Evolutionary conservation across 139 green algal species (phyloP).

Genomic region (Coelastrella sp.): DNA sequence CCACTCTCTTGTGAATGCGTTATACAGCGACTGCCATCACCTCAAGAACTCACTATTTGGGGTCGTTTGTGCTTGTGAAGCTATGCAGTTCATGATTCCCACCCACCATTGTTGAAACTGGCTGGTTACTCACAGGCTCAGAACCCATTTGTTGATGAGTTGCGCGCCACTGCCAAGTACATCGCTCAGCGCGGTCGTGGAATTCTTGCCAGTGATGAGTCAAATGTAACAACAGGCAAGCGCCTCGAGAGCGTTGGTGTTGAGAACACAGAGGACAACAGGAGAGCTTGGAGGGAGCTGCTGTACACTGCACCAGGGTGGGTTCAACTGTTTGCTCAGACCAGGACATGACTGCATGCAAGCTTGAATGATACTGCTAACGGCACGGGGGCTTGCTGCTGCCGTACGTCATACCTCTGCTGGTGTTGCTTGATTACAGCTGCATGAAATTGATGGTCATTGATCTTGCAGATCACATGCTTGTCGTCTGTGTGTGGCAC

Average conservation of each 20-base stretch:
- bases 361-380: too few relatives aligned
- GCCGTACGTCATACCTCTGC: not conserved
- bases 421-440: not conserved
- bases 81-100: not conserved
- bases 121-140: not conserved
- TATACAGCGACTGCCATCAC: too few relatives aligned
- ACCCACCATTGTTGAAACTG: not conserved
- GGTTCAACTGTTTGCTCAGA: not conserved
- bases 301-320: conserved; percentile 79
- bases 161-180: conserved; percentile 77
- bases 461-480: too few relatives aligned
- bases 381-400: too few relatives aligned
- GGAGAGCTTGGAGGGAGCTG: conserved; percentile 84
- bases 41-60: too few relatives aligned
- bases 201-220: conserved; percentile 78
- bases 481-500: not conserved
- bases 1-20: too few relatives aligned
- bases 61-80: too few relatives aligned
- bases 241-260: conserved; percentile 83
- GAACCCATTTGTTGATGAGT: conserved; percentile 79
- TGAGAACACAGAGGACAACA: conserved; percentile 90
- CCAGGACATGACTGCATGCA: too few relatives aligned
- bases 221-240: conserved; percentile 90
- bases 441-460: too few relatives aligned
- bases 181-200: conserved; percentile 65